A percentile compares a stretch with the other conserved stretches of the same genome.
phyloP scores from a whole-genome alignment of 2,329 filamentous ascomycete genomes.

The Aureobasidium sp. region DNA sequence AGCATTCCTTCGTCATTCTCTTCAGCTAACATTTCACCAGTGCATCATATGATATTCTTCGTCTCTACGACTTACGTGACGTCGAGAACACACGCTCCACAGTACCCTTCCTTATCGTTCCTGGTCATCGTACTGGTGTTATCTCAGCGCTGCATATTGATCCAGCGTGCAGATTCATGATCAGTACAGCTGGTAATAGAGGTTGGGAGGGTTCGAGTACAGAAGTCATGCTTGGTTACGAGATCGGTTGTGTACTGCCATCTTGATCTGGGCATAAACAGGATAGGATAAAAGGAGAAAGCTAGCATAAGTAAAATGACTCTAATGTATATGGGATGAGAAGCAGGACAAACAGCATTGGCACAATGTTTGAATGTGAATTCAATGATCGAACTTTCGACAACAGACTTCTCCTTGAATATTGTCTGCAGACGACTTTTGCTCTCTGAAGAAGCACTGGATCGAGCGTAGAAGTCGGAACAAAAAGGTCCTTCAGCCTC shows the following conservation, averaged over 20 bases:
- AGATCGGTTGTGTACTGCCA: slow-evolving; percentile 49
- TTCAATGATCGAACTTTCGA: too few relatives aligned
- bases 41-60: slow-evolving; percentile 86
- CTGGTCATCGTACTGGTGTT: slow-evolving; percentile 80
- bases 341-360: not conserved
- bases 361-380: too few relatives aligned
- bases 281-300: not conserved
- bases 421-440: too few relatives aligned
- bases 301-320: not conserved
- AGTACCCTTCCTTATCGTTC: slow-evolving; percentile 93
- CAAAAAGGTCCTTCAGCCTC: too few relatives aligned
- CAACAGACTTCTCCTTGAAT: too few relatives aligned
- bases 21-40: slow-evolving; percentile 35
- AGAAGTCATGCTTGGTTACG: slow-evolving; percentile 89
- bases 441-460: too few relatives aligned
- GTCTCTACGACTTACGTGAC: slow-evolving; percentile 74
- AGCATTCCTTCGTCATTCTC: not conserved
- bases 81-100: slow-evolving; percentile 52
- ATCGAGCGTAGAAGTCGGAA: too few relatives aligned
- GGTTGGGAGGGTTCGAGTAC: slow-evolving; percentile 91
- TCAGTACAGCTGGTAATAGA: slow-evolving; percentile 82
- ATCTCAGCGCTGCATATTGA: slow-evolving; percentile 83
- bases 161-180: slow-evolving; percentile 80
- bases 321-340: not conserved
- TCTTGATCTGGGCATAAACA: not conserved